A percentile compares a stretch with the other conserved stretches of the same genome.
Conservation (phyloP, 495 filamentous ascomycete species). For the Neurospora sp. region DNA sequence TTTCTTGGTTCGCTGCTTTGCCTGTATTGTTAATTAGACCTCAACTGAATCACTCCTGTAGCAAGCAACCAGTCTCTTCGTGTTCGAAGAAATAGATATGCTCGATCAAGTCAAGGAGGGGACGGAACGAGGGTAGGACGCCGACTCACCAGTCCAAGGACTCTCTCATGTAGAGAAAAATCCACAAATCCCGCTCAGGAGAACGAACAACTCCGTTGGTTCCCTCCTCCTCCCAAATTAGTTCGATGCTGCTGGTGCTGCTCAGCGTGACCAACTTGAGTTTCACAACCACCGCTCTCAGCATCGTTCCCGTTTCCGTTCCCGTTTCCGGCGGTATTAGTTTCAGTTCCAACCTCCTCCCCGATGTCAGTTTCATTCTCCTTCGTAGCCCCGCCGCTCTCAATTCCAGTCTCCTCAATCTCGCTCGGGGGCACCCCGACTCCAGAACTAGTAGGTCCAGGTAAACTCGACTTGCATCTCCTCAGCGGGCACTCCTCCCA, state of each 20-base stretch:
- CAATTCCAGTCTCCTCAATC: background rate
- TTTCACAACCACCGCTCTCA: background rate
- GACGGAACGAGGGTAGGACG: background rate
- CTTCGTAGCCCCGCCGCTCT: no score
- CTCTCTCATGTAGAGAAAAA: background rate
- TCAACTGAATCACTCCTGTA: background rate
- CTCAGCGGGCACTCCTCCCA: constrained; percentile 14
- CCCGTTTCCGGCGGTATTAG: background rate
- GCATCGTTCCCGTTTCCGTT: background rate
- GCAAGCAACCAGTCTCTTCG: background rate
- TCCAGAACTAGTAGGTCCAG: background rate
- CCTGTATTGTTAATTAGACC: background rate
- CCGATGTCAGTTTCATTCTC: no score
- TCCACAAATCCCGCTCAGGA: background rate
- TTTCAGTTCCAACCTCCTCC: background rate
- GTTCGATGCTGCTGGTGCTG: background rate
- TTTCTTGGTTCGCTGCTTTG: background rate
- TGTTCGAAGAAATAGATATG: background rate
- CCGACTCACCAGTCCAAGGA: background rate
- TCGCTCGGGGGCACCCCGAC: background rate
- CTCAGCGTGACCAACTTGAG: background rate
- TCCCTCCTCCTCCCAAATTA: background rate
- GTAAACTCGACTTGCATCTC: background rate
- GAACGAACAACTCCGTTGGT: background rate
- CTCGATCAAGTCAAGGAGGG: background rate